Conservation (phyloP, 1,284 basidiomycete species). For the Inonotus obliquus region DNA sequence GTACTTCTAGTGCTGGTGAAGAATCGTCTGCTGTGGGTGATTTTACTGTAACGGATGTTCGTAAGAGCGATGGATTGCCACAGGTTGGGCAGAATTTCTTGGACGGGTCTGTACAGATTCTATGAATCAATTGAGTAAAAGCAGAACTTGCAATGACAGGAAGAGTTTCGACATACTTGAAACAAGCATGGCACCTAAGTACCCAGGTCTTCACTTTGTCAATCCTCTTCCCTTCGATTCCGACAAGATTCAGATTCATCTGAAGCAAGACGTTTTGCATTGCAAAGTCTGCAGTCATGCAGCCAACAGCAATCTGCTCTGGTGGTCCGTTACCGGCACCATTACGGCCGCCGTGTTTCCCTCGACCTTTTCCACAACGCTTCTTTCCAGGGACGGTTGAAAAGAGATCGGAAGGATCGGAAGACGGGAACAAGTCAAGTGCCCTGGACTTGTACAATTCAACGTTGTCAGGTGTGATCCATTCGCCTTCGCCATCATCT, state of each 20-base stretch:
- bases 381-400: conserved; percentile 27
- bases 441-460: conserved; percentile 85
- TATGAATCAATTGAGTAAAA: conserved; percentile 30
- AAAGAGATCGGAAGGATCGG: conserved; percentile 21
- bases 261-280: conserved; percentile 98
- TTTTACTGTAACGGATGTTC: conserved; percentile 86
- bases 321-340: conserved; percentile 18
- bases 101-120: conserved; percentile 92
- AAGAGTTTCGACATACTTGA: conserved; percentile 74
- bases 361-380: conserved; percentile 33
- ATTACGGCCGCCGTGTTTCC: not conserved
- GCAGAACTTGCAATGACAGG: not conserved
- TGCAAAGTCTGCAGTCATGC: conserved; percentile 98
- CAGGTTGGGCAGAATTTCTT: conserved; percentile 98
- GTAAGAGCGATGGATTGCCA: conserved; percentile 88
- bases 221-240: conserved; percentile 88
- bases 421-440: conserved; percentile 70
- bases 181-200: conserved; percentile 95
- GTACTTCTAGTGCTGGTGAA: conserved; percentile 71
- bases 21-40: conserved; percentile 54
- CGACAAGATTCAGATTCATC: conserved; percentile 91
- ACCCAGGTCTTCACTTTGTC: conserved; percentile 95
- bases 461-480: conserved; percentile 95
- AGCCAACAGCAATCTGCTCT: conserved; percentile 62
- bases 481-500: conserved; percentile 88